phyloP scores from a whole-genome alignment of 192 early-diverging fungal genomes.

The Rhizophagus prolifer region DNA sequence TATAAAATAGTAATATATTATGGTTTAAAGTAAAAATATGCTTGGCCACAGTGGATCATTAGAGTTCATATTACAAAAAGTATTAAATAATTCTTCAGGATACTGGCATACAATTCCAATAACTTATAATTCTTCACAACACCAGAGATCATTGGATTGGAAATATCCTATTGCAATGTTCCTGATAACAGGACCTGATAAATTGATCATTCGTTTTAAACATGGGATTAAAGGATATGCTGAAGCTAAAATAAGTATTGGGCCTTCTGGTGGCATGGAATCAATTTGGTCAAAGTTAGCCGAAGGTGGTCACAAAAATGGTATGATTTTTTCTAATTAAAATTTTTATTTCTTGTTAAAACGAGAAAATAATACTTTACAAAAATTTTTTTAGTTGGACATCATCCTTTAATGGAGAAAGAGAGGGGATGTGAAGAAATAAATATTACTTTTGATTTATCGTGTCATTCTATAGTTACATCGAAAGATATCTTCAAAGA shows the following conservation, averaged over 20 bases:
- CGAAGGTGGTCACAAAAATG: neutral
- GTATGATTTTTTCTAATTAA: neutral
- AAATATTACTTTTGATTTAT: neutral
- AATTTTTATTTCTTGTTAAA: neutral
- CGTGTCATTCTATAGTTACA: neutral
- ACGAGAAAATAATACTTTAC: neutral
- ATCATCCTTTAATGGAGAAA: neutral
- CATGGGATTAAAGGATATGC: neutral
- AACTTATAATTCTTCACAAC: neutral
- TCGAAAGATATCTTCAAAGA: neutral
- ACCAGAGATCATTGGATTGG: neutral
- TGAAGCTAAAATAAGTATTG: neutral
- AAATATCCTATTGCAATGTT: neutral
- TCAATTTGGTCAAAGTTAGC: neutral
- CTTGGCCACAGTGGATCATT: neutral
- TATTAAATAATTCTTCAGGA: neutral
- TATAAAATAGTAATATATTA: neutral
- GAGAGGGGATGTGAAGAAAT: neutral
- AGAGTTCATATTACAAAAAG: neutral
- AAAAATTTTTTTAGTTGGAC: neutral
- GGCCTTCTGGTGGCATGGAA: neutral
- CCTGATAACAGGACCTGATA: neutral
- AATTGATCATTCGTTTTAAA: neutral
- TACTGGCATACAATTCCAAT: neutral
- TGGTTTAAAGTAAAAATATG: neutral